Evolutionary conservation across 495 filamentous ascomycete genomes (phyloP).

Genomic region (Aspergillus affinis): DNA sequence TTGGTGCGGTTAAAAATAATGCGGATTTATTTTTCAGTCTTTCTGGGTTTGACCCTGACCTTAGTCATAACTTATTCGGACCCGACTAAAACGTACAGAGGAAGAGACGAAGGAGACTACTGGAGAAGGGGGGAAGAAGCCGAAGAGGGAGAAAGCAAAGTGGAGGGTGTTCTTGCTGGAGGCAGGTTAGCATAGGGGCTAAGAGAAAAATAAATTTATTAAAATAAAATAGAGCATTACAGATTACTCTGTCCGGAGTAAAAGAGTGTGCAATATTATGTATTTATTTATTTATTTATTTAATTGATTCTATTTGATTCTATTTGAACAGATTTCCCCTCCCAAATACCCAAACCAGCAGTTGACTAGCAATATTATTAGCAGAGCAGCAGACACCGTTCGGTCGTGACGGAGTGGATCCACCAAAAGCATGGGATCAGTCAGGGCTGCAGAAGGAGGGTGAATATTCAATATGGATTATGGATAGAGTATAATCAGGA

Average conservation of each 20-base stretch:
- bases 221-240: constrained; percentile 6
- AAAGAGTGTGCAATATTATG: neutral
- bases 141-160: constrained; percentile 6
- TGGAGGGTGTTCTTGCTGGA: constrained; percentile 19
- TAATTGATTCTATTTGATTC: neutral
- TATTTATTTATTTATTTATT: constrained; percentile 1
- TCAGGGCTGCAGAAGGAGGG: constrained; percentile 12
- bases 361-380: constrained; percentile 13
- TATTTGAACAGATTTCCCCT: neutral
- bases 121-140: neutral
- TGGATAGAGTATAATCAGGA: neutral
- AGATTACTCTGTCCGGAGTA: neutral
- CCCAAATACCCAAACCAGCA: constrained; percentile 13
- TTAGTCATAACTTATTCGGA: neutral
- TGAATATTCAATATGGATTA: neutral
- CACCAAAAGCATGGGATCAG: constrained; percentile 13
- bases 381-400: constrained; percentile 28
- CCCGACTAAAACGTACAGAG: neutral
- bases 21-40: neutral
- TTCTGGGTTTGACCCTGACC: neutral
- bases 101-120: constrained; percentile 1
- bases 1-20: neutral
- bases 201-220: constrained; percentile 13
- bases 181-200: constrained; percentile 15
- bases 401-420: constrained; percentile 32